Base-by-base conservation (phyloP, 2,329 filamentous ascomycete genomes). In the Curvularia sp. region DNA sequence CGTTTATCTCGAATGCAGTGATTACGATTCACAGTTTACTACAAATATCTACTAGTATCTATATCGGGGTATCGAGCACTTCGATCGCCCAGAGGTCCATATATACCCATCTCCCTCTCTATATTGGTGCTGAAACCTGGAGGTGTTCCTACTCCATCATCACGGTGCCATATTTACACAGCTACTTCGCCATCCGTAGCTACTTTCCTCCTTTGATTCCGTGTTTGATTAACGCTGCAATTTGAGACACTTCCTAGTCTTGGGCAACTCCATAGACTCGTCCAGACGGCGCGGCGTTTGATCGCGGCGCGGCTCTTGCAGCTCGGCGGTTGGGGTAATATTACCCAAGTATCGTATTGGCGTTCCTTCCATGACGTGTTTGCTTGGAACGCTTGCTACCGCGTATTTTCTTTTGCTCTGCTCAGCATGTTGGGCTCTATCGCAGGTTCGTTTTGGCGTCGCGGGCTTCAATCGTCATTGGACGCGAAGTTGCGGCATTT, bases 401-500 rank as follows among this genome's bases (percentile, higher is more conserved):
- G 24, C 30, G 24, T 46, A 9, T 31, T 33, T 13, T 8, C 28
- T 13, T 12, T 7, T 50, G 10, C 12, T 39, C 20, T 10, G 20
- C 38, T 58, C 31, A 38, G 20, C 20, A 5, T 33, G 10, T 3
- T 30, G 10, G 33, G 10, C 35, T 18, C n/a, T 38, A 15, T 44
- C 42, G 22, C 42, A 18, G 4, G 1, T 44, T 28, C 24, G 15
- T 26, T n/a, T 0, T 50, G 1, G 49, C 49, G n/a, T n/a, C 18
- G 15, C 18, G 26, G 26, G 24, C 26, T 41, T 65, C 60, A 63
- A 30, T 54, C 53, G 22, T 50, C 57, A 30, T 35, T 43, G 10
- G 54, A 41, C 4, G 56, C 47, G 33, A 65, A 66, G 39, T 74
- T 71, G 41, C 54, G 53, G 51, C 74, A 76, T 18, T 58, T 64